Evolutionary conservation across 139 green algal species (phyloP).

Genomic region (Closterium sp.): DNA sequence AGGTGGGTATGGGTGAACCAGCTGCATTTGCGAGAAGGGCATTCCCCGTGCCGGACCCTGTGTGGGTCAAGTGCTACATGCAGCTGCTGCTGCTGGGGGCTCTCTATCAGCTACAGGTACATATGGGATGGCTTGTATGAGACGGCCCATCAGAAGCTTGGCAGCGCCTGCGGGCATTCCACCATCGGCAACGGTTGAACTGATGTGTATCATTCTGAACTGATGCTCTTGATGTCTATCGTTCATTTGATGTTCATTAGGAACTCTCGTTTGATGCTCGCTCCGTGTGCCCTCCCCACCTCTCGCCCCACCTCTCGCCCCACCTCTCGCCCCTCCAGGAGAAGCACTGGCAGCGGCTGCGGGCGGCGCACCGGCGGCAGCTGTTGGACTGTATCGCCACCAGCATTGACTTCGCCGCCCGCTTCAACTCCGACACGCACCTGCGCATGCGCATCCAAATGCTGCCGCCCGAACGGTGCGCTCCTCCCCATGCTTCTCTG

Average conservation of each 20-base stretch:
- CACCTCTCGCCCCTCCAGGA: neutral
- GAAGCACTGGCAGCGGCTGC: slow-evolving; percentile 44
- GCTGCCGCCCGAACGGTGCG: neutral
- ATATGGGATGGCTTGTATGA: neutral
- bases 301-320: neutral
- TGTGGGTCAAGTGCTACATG: neutral
- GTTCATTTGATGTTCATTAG: too few species aligned
- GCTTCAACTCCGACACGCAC: slow-evolving; percentile 32
- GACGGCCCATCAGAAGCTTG: slow-evolving; percentile 7
- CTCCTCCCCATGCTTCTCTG: neutral
- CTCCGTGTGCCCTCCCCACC: neutral
- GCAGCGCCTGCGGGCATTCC: neutral
- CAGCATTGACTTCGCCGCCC: slow-evolving; percentile 39
- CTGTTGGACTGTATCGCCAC: slow-evolving; percentile 21
- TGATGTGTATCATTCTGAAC: neutral
- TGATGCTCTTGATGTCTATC: too few species aligned
- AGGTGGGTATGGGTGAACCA: neutral
- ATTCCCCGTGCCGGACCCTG: neutral
- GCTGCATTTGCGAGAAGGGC: neutral
- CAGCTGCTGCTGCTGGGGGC: slow-evolving; percentile 8
- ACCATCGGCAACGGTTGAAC: slow-evolving; percentile 24
- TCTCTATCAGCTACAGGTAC: neutral
- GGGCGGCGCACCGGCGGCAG: slow-evolving; percentile 15
- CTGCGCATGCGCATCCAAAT: slow-evolving; percentile 8
- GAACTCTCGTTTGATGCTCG: too few species aligned